Base-by-base conservation (phyloP, 139 green algal genomes). In the Closterium sp. region DNA sequence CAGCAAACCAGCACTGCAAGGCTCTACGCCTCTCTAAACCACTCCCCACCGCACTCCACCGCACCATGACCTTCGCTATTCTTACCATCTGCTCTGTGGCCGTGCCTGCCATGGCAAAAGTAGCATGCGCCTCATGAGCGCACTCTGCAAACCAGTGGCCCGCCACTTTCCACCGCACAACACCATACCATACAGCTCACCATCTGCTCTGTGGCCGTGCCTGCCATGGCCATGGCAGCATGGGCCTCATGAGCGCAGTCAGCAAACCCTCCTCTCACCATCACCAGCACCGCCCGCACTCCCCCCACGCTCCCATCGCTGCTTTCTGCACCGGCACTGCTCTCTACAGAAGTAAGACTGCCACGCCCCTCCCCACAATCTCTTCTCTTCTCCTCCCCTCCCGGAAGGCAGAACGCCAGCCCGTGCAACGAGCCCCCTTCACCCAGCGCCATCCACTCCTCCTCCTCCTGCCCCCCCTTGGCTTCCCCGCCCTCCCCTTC, bases 161-260 rank as follows among this genome's bases (percentile, higher is more conserved):
- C 32, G 19, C 85, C 30, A 89, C 34, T 38, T 19, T 31, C 0
- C 85, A 89, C 6, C 25, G 85, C 85, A 35, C 30, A 31, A 36
- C 10, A 33, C 30, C 30, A 33, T 89, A 31, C 0, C 88, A 16
- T 31, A 89, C 7, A 76, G 23, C 91, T 89, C 55, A 93, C 92
- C 84, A 94, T 23, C 84, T 94, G 92, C 89, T 94, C 92, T 4
- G 90, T 94, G 38, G 89, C 92, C 23, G 92, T 94, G 23, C 92
- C 92, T 34, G 92, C 92, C 92, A 94, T 94, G 12, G 92, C 90
- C 33, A 94, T 33, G 28, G 34, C 92, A 6, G 28, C 92, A 64
- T 94, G 31, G 7, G 86, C 84, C 76, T 31, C 12, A 38, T 94
- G 90, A 33, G 88, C 86, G 32, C 84, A 92, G 34, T 94, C 92